Percentiles rank a stretch among this genome's conserved stretches.
phyloP scores from a whole-genome alignment of 257 asterid species.

The Paulownia fortunei region DNA sequence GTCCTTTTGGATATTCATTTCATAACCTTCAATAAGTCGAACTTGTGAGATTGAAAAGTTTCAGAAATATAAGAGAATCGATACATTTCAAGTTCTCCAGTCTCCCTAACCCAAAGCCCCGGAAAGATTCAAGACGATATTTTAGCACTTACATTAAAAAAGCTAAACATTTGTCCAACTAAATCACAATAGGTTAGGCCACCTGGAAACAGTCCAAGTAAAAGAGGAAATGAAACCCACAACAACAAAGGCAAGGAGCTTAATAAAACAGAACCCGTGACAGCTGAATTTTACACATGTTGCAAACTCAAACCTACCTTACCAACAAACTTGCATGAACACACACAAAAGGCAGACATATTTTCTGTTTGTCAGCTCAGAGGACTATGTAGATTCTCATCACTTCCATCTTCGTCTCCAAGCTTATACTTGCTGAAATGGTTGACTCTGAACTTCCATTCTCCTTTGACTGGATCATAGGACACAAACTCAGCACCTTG shows the following conservation, averaged over 20 bases:
- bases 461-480: slow-evolving; percentile 71
- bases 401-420: slow-evolving; percentile 45
- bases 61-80: no score
- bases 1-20: no score
- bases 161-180: background rate
- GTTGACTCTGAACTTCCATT: slow-evolving; percentile 78
- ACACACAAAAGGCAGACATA: background rate
- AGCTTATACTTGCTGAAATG: slow-evolving; percentile 67
- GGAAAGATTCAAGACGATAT: background rate
- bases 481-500: slow-evolving; percentile 84
- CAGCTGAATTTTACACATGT: slow-evolving; percentile 24
- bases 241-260: background rate
- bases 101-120: background rate
- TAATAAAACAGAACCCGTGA: background rate
- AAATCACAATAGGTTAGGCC: background rate
- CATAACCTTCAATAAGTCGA: no score
- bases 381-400: slow-evolving; percentile 8
- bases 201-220: background rate
- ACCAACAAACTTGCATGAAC: slow-evolving; percentile 5
- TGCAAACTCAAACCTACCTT: slow-evolving; percentile 22
- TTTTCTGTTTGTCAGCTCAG: background rate
- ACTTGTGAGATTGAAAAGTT: no score
- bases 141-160: background rate
- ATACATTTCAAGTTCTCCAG: no score
- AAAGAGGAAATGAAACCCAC: background rate